Evolutionary conservation across 768 basidiomycete genomes (phyloP).

Genomic region (Tricholoma matsutake): DNA sequence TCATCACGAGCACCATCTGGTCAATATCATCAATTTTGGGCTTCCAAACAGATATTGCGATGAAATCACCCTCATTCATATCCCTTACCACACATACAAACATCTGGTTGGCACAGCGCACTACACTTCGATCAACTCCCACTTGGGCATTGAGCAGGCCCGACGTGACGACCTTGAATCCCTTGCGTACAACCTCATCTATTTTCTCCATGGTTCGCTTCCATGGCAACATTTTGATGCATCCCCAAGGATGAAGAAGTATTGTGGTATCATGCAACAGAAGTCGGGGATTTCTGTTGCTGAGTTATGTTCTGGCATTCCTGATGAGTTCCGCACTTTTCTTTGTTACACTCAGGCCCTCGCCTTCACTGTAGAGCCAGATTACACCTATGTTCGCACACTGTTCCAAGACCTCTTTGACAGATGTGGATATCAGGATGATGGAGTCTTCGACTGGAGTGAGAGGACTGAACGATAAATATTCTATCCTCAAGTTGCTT

Average conservation of each 20-base stretch:
- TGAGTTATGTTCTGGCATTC: background rate
- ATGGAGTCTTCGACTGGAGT: background rate
- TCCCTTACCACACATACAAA: background rate
- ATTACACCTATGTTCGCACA: background rate
- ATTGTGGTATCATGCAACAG: background rate
- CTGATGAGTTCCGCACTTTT: background rate
- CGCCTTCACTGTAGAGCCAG: background rate
- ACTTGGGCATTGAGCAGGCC: slow-evolving; percentile 74
- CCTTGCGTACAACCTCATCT: slow-evolving; percentile 85
- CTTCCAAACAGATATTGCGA: background rate
- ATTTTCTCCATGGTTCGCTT: slow-evolving; percentile 78
- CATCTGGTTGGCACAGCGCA: background rate
- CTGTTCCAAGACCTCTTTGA: background rate
- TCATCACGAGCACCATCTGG: background rate
- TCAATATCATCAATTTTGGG: slow-evolving; percentile 5
- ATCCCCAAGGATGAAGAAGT: slow-evolving; percentile 1
- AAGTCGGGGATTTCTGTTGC: background rate
- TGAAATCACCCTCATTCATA: background rate
- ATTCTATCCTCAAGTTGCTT: too few relatives aligned
- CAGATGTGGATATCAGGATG: background rate
- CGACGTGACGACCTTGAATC: slow-evolving; percentile 81
- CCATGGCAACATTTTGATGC: slow-evolving; percentile 46
- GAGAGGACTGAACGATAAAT: background rate
- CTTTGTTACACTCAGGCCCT: background rate
- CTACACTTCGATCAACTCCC: too few relatives aligned